Evolutionary conservation across 257 asterid genomes (phyloP).

Genomic region (Ligustrum vulgare): DNA sequence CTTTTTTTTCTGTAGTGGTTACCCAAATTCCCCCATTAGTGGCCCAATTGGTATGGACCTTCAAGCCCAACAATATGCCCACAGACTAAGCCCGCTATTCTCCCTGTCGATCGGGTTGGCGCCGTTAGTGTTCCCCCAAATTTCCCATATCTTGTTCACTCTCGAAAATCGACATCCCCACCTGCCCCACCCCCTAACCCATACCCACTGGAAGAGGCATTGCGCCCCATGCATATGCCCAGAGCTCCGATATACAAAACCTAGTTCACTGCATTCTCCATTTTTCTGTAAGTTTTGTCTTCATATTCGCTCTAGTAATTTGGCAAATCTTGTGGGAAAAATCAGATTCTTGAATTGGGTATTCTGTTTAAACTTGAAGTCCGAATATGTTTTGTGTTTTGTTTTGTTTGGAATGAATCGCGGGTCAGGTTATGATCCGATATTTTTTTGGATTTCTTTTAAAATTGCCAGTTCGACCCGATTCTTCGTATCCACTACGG

Average conservation of each 20-base stretch:
- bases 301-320: conserved; percentile 6
- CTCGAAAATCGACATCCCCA: conserved; percentile 17
- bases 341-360: conserved; percentile 25
- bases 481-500: conserved; percentile 11
- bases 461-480: conserved; percentile 30
- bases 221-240: conserved; percentile 26
- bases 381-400: conserved; percentile 16
- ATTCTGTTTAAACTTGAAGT: conserved; percentile 28
- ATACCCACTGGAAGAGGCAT: conserved; percentile 25
- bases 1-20: too few relatives aligned
- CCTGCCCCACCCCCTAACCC: too few relatives aligned
- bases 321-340: conserved; percentile 9
- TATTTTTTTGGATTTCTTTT: conserved; percentile 33
- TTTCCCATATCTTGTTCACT: conserved; percentile 18
- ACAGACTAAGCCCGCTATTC: conserved; percentile 25
- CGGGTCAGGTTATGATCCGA: conserved; percentile 39
- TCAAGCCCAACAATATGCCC: conserved; percentile 25
- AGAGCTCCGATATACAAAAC: conserved; percentile 28
- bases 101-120: conserved; percentile 41
- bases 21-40: neutral
- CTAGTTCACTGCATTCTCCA: conserved; percentile 19
- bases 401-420: conserved; percentile 8
- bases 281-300: conserved; percentile 31
- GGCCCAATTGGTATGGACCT: neutral
- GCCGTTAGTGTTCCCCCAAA: conserved; percentile 29